Base-by-base conservation (phyloP, 495 filamentous ascomycete species). In the Penicillium turbatum region DNA sequence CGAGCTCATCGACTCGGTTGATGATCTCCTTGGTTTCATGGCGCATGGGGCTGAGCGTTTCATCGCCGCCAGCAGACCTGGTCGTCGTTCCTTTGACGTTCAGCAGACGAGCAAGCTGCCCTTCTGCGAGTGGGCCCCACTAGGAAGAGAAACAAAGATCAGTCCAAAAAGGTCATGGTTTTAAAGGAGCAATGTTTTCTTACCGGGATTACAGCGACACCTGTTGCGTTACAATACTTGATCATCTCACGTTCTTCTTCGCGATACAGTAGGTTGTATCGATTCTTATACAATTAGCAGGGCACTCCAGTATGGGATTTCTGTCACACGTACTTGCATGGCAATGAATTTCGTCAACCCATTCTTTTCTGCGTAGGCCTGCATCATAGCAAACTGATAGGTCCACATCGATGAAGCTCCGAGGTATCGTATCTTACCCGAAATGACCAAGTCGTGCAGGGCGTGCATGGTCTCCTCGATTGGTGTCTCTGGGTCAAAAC, bases 231-330 rank as follows among this genome's bases (percentile, higher is more conserved):
- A 60, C 63, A 46, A 12, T 52, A 46, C 0, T 19, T 13, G 60
- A 74, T 83, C 83, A 88, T 87, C 68, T 88, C 84, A 3, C 83
- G 69, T 71, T 88, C 85, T 61, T 87, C 84, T 64, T 87, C 84
- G 6, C 85, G 72, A 64, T 87, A 87, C 12, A 80, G 63, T 10
- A 86, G 69, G 65, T 85, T 88, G 61, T 85, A 84, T 29, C 78
- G 74, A 63, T 85, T 85, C 39, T 41, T 26, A 26, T 41, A 5
- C 21, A 13, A 12, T 41, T 19, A 41, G 39, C 10, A 36, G 2
- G 15, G 34, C 6, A 2, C 34, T 3, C 8, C 27, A 30, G n/a
- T 8, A n/a, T 36, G 12, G 13, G 21, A 13, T 41, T n/a, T 2
- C 5, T 5, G 8, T 41, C 0, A 13, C 8, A 27, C 39, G 3